These are phyloP conservation scores for Alnus glutinosa DNA, from an alignment of 306 rosid genomes.

Conservation along the genomic window DNA sequence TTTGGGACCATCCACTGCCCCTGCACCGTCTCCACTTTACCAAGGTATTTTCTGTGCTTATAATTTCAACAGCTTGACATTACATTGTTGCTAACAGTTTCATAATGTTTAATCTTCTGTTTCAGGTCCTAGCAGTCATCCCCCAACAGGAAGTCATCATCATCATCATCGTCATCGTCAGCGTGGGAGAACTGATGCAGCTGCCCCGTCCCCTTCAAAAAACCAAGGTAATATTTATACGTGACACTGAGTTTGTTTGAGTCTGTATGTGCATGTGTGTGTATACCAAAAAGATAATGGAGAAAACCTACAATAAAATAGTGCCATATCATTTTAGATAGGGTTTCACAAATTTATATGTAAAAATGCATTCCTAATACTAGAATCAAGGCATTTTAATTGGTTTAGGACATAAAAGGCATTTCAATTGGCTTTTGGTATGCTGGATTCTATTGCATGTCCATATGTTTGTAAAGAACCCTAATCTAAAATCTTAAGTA, in stretches of 20 bases:
- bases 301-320: neutral
- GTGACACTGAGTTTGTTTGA: constrained; percentile 16
- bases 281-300: neutral
- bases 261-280: neutral
- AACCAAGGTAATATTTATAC: constrained; percentile 53
- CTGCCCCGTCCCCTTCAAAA: constrained; percentile 67
- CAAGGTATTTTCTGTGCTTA: constrained; percentile 40
- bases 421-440: neutral
- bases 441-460: neutral
- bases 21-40: constrained; percentile 57
- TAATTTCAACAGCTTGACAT: constrained; percentile 5
- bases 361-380: neutral
- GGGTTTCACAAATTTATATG: neutral
- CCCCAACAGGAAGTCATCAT: constrained; percentile 23
- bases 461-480: neutral
- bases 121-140: constrained; percentile 49
- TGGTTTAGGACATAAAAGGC: neutral
- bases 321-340: neutral
- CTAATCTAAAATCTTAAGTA: neutral
- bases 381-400: neutral
- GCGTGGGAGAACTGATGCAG: constrained; percentile 40
- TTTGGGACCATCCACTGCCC: constrained; percentile 42
- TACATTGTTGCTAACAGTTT: constrained; percentile 12
- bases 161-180: constrained; percentile 31
- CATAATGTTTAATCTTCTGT: constrained; percentile 30